phyloP scores from a whole-genome alignment of 768 basidiomycete species.

The Leccinum sublutescens region DNA sequence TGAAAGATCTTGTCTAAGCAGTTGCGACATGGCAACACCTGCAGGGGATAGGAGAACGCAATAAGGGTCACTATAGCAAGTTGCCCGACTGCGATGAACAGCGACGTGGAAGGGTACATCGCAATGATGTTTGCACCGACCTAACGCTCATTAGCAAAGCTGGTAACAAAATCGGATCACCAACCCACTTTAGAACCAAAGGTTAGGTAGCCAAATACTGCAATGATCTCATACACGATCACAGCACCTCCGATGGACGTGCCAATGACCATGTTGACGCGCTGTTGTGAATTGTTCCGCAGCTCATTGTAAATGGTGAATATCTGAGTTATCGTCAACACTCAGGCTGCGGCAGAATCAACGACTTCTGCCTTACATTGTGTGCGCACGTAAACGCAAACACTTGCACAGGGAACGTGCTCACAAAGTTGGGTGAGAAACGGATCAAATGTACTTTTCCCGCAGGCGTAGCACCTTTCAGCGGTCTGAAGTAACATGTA shows the following conservation, averaged over 20 bases:
- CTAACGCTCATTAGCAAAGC: slow-evolving; percentile 34
- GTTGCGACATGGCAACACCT: slow-evolving; percentile 90
- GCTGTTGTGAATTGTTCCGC: slow-evolving; percentile 69
- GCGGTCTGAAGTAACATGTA: slow-evolving; percentile 72
- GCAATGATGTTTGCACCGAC: slow-evolving; percentile 93
- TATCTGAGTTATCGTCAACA: slow-evolving; percentile 47
- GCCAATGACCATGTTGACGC: slow-evolving; percentile 87
- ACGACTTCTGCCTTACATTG: slow-evolving; percentile 56
- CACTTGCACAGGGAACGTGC: slow-evolving; percentile 90
- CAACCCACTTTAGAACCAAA: slow-evolving; percentile 77
- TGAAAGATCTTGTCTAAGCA: slow-evolving; percentile 90
- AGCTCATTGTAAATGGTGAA: slow-evolving; percentile 96
- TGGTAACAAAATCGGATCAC: background rate
- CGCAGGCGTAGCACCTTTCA: slow-evolving; percentile 56
- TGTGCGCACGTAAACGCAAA: slow-evolving; percentile 93
- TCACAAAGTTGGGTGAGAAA: slow-evolving; percentile 74
- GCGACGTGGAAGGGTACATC: slow-evolving; percentile 88
- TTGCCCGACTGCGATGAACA: slow-evolving; percentile 92
- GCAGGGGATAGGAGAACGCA: slow-evolving; percentile 90
- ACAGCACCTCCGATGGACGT: slow-evolving; percentile 84
- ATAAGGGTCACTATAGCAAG: slow-evolving; percentile 90
- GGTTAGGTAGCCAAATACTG: slow-evolving; percentile 86
- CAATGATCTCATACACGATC: slow-evolving; percentile 85
- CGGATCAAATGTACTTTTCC: slow-evolving; percentile 73
- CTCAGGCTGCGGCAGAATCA: background rate